Conservation (phyloP, 108 stramenopile species). For the Nitzschia palea region DNA sequence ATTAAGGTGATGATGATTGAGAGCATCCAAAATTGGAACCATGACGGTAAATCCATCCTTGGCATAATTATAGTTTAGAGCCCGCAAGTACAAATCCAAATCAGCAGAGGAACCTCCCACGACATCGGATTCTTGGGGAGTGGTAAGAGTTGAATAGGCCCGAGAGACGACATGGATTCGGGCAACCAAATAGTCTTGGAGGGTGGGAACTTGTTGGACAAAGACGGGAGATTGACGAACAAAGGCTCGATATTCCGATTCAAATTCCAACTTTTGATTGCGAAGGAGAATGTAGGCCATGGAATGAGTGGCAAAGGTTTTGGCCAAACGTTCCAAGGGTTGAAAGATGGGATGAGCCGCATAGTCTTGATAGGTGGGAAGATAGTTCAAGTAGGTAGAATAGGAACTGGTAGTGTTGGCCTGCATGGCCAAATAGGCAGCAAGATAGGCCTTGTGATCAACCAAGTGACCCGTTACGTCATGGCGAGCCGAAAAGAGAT, state of each 20-base stretch:
- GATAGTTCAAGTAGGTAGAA: slow-evolving; percentile 21
- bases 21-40: slow-evolving; percentile 72
- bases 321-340: slow-evolving; percentile 24
- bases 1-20: slow-evolving; percentile 57
- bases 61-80: slow-evolving; percentile 27
- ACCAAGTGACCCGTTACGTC: slow-evolving; percentile 45
- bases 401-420: not conserved
- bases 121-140: not conserved
- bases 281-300: slow-evolving; percentile 26
- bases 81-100: slow-evolving; percentile 38
- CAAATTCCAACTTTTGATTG: slow-evolving; percentile 35
- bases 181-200: slow-evolving; percentile 52
- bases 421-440: slow-evolving; percentile 40
- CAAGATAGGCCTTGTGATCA: slow-evolving; percentile 60
- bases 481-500: slow-evolving; percentile 47
- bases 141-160: slow-evolving; percentile 37
- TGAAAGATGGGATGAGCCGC: slow-evolving; percentile 56
- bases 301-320: slow-evolving; percentile 41
- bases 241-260: slow-evolving; percentile 55
- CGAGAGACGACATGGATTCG: slow-evolving; percentile 65
- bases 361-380: slow-evolving; percentile 54
- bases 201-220: slow-evolving; percentile 29
- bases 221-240: slow-evolving; percentile 36
- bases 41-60: slow-evolving; percentile 46
- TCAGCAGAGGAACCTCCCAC: slow-evolving; percentile 27